phyloP scores from a whole-genome alignment of 129 eudicot species.

The Flaveria sonorensis region DNA sequence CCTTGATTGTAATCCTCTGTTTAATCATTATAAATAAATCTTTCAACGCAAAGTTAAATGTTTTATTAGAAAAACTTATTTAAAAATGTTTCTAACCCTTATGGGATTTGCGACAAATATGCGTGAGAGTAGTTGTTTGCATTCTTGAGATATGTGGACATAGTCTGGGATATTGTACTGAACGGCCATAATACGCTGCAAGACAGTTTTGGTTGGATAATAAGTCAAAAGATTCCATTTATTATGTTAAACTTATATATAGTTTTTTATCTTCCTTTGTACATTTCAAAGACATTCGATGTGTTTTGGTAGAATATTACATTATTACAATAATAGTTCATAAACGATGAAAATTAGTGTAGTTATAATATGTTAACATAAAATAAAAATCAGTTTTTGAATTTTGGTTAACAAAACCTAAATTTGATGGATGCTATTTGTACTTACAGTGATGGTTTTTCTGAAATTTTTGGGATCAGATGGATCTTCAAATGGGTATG shows the following conservation, averaged over 20 bases:
- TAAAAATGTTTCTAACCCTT: conserved; percentile 41
- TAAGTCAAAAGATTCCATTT: not conserved
- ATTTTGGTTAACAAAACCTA: not conserved
- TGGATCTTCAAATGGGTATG: conserved; percentile 83
- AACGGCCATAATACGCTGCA: conserved; percentile 67
- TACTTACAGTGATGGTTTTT: conserved; percentile 63
- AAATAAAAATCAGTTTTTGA: too few relatives aligned
- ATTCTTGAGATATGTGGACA: conserved; percentile 73
- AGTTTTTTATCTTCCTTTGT: too few relatives aligned
- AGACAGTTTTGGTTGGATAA: not conserved
- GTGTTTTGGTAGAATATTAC: too few relatives aligned
- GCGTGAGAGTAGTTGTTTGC: conserved; percentile 75
- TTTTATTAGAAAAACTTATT: not conserved
- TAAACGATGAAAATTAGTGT: too few relatives aligned
- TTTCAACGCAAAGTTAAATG: not conserved
- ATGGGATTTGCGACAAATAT: conserved; percentile 65
- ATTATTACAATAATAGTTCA: too few relatives aligned
- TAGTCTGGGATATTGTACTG: conserved; percentile 81
- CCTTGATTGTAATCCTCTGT: conserved; percentile 71
- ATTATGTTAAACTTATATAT: too few relatives aligned
- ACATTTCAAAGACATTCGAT: too few relatives aligned
- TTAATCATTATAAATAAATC: conserved; percentile 1
- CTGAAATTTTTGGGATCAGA: conserved; percentile 72
- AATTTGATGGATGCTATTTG: not conserved
- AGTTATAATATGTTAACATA: too few relatives aligned